Conservation (phyloP, 2,329 filamentous ascomycete species). For the Venturia asperata region DNA sequence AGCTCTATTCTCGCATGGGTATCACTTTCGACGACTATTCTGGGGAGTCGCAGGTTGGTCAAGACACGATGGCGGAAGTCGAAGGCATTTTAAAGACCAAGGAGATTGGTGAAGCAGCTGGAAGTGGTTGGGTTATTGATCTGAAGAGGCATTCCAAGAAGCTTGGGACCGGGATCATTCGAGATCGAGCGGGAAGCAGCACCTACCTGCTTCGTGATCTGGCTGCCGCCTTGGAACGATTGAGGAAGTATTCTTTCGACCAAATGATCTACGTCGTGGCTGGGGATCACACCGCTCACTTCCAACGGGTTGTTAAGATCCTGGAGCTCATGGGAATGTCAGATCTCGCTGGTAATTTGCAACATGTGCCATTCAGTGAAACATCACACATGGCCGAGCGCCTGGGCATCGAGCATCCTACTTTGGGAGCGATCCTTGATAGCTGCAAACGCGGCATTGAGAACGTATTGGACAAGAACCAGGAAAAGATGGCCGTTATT, state of each 20-base stretch:
- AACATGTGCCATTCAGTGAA: conserved; percentile 70
- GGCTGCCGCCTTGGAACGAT: conserved; percentile 61
- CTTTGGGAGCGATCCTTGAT: conserved; percentile 62
- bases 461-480: conserved; percentile 22
- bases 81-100: conserved; percentile 57
- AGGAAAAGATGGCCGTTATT: conserved; percentile 24
- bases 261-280: conserved; percentile 77
- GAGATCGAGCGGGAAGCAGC: conserved; percentile 67
- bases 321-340: conserved; percentile 63
- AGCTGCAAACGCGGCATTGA: conserved; percentile 25
- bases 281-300: conserved; percentile 63
- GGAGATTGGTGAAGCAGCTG: conserved; percentile 59
- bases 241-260: conserved; percentile 58
- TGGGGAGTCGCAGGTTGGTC: conserved; percentile 66
- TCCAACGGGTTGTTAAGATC: conserved; percentile 70
- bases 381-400: conserved; percentile 41
- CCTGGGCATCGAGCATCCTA: conserved; percentile 56
- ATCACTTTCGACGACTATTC: conserved; percentile 65
- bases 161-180: conserved; percentile 62
- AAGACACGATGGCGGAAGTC: conserved; percentile 58
- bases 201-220: conserved; percentile 75
- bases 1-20: conserved; percentile 63
- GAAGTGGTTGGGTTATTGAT: conserved; percentile 67
- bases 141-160: conserved; percentile 61
- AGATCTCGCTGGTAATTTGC: conserved; percentile 60